These are phyloP conservation scores for Tympanopsis confertula DNA, from an alignment of 2,329 filamentous ascomycete genomes.

Conservation along the genomic window DNA sequence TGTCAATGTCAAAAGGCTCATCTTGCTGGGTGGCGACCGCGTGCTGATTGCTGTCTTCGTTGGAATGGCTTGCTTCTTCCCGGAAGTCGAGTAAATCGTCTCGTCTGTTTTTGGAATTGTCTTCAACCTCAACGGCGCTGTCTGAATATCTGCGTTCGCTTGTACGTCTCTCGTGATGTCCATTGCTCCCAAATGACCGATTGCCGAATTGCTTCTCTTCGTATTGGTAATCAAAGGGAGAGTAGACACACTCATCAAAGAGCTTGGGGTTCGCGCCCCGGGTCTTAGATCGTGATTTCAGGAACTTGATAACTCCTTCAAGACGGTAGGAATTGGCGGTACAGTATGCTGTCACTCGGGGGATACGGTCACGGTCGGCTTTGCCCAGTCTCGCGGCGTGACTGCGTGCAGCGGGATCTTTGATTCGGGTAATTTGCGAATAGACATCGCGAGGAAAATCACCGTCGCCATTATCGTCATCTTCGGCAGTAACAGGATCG, in stretches of 20 bases:
- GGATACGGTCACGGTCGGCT: constrained; percentile 75
- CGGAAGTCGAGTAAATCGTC: constrained; percentile 5
- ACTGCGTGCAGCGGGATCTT: constrained; percentile 82
- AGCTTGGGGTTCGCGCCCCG: constrained; percentile 77
- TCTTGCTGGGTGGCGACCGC: constrained; percentile 7
- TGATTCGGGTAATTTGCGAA: constrained; percentile 93
- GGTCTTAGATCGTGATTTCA: constrained; percentile 72
- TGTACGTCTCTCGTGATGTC: too few species aligned
- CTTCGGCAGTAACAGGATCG: constrained; percentile 72
- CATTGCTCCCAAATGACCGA: constrained; percentile 11
- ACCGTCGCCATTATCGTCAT: constrained; percentile 51
- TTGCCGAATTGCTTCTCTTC: constrained; percentile 20
- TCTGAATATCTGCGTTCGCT: constrained; percentile 1
- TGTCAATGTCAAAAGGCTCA: constrained; percentile 65
- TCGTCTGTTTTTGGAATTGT: not conserved
- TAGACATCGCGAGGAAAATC: constrained; percentile 93
- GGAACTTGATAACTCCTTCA: constrained; percentile 77
- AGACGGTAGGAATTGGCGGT: constrained; percentile 86
- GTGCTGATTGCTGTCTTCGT: constrained; percentile 11
- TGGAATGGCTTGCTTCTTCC: constrained; percentile 10
- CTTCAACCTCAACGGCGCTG: not conserved
- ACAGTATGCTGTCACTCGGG: constrained; percentile 91
- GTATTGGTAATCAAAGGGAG: constrained; percentile 72
- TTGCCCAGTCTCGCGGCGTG: constrained; percentile 90
- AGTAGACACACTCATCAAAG: constrained; percentile 96